These are phyloP conservation scores for Vicia villosa DNA, from an alignment of 306 rosid genomes.

Conservation along the genomic window DNA sequence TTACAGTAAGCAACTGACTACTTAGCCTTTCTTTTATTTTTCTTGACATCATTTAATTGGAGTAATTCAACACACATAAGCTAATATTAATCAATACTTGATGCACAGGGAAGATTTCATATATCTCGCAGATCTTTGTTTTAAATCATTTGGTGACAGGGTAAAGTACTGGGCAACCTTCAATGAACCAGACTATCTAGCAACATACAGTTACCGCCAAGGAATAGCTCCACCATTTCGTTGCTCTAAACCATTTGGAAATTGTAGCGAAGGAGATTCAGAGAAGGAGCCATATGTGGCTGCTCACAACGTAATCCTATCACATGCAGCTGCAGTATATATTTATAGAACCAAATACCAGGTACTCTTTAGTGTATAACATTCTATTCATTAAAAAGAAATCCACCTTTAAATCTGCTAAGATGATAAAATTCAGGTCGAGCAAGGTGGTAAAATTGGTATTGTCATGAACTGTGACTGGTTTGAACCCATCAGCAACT, in stretches of 20 bases:
- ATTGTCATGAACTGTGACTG: too few relatives aligned
- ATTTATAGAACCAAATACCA: too few relatives aligned
- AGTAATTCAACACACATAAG: too few relatives aligned
- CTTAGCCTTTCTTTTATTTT: background rate
- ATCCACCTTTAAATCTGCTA: too few relatives aligned
- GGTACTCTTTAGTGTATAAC: too few relatives aligned
- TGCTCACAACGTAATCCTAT: too few relatives aligned
- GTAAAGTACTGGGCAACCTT: constrained; percentile 51
- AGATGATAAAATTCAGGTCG: too few relatives aligned
- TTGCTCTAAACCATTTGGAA: constrained; percentile 47
- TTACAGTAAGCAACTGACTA: constrained; percentile 31
- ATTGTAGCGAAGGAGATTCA: constrained; percentile 56
- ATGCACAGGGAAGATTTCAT: constrained; percentile 46
- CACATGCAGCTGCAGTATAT: too few relatives aligned
- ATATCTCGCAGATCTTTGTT: constrained; percentile 32
- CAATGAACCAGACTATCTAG: constrained; percentile 44
- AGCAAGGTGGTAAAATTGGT: too few relatives aligned
- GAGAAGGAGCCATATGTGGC: constrained; percentile 61
- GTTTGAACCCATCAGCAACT: too few relatives aligned
- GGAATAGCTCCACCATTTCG: too few relatives aligned
- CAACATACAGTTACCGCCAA: background rate
- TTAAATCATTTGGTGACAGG: constrained; percentile 48
- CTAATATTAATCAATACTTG: background rate
- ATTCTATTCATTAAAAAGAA: too few relatives aligned
- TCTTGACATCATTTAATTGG: background rate